Evolutionary conservation across 2,329 filamentous ascomycete species (phyloP).

Genomic region (Zymoseptoria passerinii): DNA sequence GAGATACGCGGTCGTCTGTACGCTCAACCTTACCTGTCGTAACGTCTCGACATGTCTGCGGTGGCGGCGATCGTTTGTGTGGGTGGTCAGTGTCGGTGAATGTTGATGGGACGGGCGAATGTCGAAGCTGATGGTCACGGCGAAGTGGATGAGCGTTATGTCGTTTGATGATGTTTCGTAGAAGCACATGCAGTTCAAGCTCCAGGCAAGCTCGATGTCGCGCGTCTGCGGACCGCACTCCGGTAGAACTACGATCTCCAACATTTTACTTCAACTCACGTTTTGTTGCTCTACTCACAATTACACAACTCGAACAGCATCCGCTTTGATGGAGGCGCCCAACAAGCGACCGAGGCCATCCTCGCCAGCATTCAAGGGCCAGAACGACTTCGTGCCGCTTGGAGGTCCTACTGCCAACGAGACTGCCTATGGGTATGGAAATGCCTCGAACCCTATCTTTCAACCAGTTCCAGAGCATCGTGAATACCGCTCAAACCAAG

Average conservation of each 20-base stretch:
- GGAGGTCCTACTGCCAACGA: constrained; percentile 10
- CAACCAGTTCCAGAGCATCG: constrained; percentile 4
- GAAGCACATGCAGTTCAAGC: constrained; percentile 4
- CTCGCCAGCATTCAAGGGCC: constrained; percentile 11
- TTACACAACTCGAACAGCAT: neutral
- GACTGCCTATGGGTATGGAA: constrained; percentile 6
- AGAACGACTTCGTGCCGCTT: constrained; percentile 24
- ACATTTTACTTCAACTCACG: neutral
- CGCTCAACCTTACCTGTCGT: constrained; percentile 21
- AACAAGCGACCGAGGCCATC: constrained; percentile 20
- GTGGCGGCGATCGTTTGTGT: neutral
- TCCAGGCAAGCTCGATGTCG: constrained; percentile 4
- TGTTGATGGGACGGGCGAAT: neutral
- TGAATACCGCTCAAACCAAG: constrained; percentile 5
- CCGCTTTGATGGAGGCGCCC: constrained; percentile 19
- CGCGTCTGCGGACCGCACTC: neutral
- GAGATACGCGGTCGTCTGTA: constrained; percentile 1
- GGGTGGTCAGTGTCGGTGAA: neutral
- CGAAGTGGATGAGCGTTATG: neutral
- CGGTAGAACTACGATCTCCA: neutral
- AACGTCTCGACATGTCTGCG: constrained; percentile 27
- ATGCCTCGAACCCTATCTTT: constrained; percentile 7
- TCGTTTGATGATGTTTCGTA: neutral
- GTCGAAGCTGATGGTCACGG: neutral
- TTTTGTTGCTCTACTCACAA: neutral